Percentiles rank a stretch among this genome's conserved stretches.
These are phyloP conservation scores for Clonostachys chloroleuca DNA, from an alignment of 2,329 filamentous ascomycete species.

Conservation along the genomic window DNA sequence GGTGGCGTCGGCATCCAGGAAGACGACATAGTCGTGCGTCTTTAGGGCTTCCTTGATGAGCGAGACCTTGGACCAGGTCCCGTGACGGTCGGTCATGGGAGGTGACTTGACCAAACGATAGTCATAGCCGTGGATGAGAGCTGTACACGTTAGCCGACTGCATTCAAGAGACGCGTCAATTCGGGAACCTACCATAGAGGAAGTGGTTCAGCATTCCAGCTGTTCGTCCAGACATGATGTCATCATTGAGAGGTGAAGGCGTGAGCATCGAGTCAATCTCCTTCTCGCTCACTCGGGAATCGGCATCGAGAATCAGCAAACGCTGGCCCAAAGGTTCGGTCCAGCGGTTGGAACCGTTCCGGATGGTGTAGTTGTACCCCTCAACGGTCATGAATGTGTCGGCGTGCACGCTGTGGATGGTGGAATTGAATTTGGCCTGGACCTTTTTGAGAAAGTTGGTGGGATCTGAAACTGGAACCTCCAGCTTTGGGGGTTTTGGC, in stretches of 20 bases:
- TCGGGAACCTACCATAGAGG: conserved; percentile 19
- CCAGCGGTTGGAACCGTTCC: background rate
- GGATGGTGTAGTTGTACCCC: background rate
- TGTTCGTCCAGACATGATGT: background rate
- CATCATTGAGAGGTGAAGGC: background rate
- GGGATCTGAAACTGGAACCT: too few species aligned
- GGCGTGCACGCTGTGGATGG: too few species aligned
- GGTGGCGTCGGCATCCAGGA: conserved; percentile 37
- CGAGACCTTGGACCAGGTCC: conserved; percentile 40
- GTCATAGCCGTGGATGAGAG: conserved; percentile 40
- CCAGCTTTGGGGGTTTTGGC: too few species aligned
- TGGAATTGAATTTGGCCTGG: too few species aligned
- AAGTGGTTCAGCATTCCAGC: conserved; percentile 28
- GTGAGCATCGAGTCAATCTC: background rate
- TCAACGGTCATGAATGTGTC: background rate
- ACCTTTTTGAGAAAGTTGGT: too few species aligned
- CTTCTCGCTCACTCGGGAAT: background rate
- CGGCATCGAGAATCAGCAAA: conserved; percentile 4
- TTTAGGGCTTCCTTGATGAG: conserved; percentile 28
- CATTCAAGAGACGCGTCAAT: background rate
- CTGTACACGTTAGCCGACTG: conserved; percentile 8
- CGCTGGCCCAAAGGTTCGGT: conserved; percentile 1
- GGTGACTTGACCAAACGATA: conserved; percentile 40
- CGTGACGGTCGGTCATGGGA: conserved; percentile 30
- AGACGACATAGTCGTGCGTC: conserved; percentile 33